Percentiles rank a stretch among this genome's conserved stretches.
Evolutionary conservation across 208 protist genomes (phyloP).

Genomic region (Pavlovales sp.): DNA sequence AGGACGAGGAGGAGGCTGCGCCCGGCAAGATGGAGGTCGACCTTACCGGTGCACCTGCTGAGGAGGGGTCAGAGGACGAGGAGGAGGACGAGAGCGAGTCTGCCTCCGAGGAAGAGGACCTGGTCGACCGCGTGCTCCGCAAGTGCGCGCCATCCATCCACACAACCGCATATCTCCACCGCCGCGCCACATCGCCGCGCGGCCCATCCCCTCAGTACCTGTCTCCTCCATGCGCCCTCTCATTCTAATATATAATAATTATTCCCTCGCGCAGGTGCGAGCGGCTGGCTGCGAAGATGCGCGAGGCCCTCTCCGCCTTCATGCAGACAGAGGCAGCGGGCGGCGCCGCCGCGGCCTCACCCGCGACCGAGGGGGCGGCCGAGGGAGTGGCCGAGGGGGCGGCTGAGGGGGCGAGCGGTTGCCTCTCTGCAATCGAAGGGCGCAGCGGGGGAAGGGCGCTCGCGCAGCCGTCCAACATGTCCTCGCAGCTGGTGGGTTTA

Average conservation of each 20-base stretch:
- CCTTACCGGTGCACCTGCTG: too few species aligned
- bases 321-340: neutral
- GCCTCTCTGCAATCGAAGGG: neutral
- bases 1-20: neutral
- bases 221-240: too few species aligned
- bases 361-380: too few species aligned
- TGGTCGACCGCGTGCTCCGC: neutral
- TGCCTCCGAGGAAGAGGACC: neutral
- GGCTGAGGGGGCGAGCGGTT: too few species aligned
- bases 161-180: too few species aligned
- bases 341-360: too few species aligned
- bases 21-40: too few species aligned
- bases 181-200: too few species aligned
- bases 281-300: neutral
- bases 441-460: neutral
- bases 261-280: neutral
- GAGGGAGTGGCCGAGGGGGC: neutral
- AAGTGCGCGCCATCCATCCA: neutral
- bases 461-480: neutral
- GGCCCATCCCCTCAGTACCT: too few species aligned
- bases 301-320: neutral
- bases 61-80: neutral
- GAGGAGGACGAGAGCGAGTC: neutral
- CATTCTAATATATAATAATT: too few species aligned
- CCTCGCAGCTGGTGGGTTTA: neutral